These are phyloP conservation scores for Trichoderma sp. DNA, from an alignment of 2,329 filamentous ascomycete species.

Conservation along the genomic window DNA sequence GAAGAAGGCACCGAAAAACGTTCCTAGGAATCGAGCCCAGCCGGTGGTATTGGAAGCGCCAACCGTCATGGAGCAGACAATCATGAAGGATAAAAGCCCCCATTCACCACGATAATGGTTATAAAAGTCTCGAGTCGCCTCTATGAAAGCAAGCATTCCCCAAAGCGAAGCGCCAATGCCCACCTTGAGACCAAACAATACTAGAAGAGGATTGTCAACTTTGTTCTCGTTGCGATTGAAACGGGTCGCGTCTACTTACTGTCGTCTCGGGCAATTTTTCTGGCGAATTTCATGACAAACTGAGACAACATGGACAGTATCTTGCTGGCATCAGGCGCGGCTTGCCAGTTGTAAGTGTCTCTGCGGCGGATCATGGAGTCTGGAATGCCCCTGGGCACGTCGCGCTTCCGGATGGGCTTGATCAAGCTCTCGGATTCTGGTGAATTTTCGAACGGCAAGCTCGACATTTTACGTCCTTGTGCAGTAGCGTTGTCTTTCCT, in stretches of 20 bases:
- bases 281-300: slow-evolving; percentile 46
- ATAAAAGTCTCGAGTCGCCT: slow-evolving; percentile 73
- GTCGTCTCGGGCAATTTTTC: slow-evolving; percentile 53
- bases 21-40: slow-evolving; percentile 79
- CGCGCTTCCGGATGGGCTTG: slow-evolving; percentile 51
- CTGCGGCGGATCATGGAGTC: slow-evolving; percentile 51
- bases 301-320: slow-evolving; percentile 49
- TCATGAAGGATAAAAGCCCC: slow-evolving; percentile 94
- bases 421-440: slow-evolving; percentile 45
- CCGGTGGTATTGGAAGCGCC: slow-evolving; percentile 90
- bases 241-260: slow-evolving; percentile 41
- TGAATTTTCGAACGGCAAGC: slow-evolving; percentile 32
- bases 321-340: slow-evolving; percentile 47
- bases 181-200: slow-evolving; percentile 82
- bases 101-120: slow-evolving; percentile 87
- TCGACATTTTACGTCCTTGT: slow-evolving; percentile 26
- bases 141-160: slow-evolving; percentile 80
- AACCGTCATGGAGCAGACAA: slow-evolving; percentile 93
- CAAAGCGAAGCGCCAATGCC: slow-evolving; percentile 83
- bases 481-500: slow-evolving; percentile 18
- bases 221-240: neutral
- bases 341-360: slow-evolving; percentile 55
- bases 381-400: slow-evolving; percentile 54
- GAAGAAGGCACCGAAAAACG: slow-evolving; percentile 73
- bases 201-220: slow-evolving; percentile 34